Evolutionary conservation across 495 filamentous ascomycete species (phyloP).

Genomic region (Penicillium nucicola): DNA sequence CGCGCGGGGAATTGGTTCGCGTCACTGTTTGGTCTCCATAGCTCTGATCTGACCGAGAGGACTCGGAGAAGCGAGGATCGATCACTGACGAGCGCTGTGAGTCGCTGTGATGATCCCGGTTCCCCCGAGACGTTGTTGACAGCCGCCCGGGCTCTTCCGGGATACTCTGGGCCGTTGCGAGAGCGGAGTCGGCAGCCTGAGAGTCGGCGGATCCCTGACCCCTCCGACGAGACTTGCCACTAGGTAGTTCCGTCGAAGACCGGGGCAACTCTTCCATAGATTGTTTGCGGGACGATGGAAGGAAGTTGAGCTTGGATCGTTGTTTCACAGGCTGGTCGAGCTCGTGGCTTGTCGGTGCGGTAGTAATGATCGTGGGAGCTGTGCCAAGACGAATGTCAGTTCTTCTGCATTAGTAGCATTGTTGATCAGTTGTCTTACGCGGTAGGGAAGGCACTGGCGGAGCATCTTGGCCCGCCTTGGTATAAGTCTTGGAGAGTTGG

Average conservation of each 20-base stretch:
- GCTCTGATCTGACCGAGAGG: slow-evolving; percentile 86
- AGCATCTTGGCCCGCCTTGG: slow-evolving; percentile 57
- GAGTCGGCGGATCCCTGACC: slow-evolving; percentile 33
- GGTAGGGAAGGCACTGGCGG: slow-evolving; percentile 76
- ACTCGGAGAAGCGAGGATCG: slow-evolving; percentile 77
- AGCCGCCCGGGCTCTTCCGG: slow-evolving; percentile 68
- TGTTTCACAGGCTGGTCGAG: slow-evolving; percentile 50
- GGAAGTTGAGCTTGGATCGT: slow-evolving; percentile 35
- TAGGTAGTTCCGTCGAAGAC: slow-evolving; percentile 10
- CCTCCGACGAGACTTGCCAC: slow-evolving; percentile 16
- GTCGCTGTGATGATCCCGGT: slow-evolving; percentile 65
- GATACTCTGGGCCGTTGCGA: slow-evolving; percentile 50
- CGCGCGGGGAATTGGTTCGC: slow-evolving; percentile 26
- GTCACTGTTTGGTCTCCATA: slow-evolving; percentile 63
- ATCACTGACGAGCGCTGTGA: slow-evolving; percentile 64
- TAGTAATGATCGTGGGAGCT: slow-evolving; percentile 92
- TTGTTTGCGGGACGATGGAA: slow-evolving; percentile 29
- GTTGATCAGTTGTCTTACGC: slow-evolving; percentile 49
- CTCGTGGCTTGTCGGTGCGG: slow-evolving; percentile 75
- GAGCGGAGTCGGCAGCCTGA: slow-evolving; percentile 35
- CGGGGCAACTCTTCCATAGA: slow-evolving; percentile 34
- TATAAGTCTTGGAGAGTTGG: slow-evolving; percentile 79
- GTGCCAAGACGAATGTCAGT: slow-evolving; percentile 8
- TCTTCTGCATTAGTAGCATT: neutral
- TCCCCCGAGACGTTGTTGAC: slow-evolving; percentile 45